Base-by-base conservation (phyloP, 352 stramenopile genomes). In the Lagenidium giganteum region DNA sequence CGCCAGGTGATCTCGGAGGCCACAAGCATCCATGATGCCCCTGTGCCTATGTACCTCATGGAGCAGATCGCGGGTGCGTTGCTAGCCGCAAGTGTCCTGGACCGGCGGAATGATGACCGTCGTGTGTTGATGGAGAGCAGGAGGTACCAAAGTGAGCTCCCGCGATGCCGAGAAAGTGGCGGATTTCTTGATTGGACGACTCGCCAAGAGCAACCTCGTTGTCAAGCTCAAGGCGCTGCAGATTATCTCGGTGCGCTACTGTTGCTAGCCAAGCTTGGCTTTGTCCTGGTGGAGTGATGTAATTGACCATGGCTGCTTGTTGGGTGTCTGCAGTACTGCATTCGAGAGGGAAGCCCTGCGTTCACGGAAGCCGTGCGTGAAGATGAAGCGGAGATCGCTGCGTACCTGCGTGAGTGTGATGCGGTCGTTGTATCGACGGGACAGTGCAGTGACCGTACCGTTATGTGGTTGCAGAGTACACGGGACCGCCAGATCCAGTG, bases 161-260 rank as follows among this genome's bases (percentile, higher is more conserved):
- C 71, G 78, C 11, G 71, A 89, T 31, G 74, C 72, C 6, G 78
- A 91, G 54, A 93, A 93, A 51, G 71, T 75, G 18, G 81, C 65
- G 12, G 81, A 93, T 54, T 93, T 79, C 24, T 57, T 93, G 64
- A 48, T 93, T 13, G 66, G 67, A 7, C 62, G 81, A 22, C 61
- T 90, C 8, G 69, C 70, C 47, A 93, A 91, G 56, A 86, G 63
- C 58, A 93, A 93, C 51, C 48, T 90, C 42, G 88, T 78, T 31
- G 81, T 93, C 31, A 90, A 90, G 49, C 63, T 91, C 31, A 93
- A 93, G 66, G 78, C 76, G 40, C 47, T 93, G 40, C 81, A 93
- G 62, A 75, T 93, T 51, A 88, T 93, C 38, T 68, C 71, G 61
- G 81, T 93, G 42, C 17, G 67, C 36, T n/a, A 5, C 5, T 20